These are phyloP conservation scores for Dillenia suffruticosa DNA, from an alignment of 164 flowering plant genomes.

Conservation along the genomic window DNA sequence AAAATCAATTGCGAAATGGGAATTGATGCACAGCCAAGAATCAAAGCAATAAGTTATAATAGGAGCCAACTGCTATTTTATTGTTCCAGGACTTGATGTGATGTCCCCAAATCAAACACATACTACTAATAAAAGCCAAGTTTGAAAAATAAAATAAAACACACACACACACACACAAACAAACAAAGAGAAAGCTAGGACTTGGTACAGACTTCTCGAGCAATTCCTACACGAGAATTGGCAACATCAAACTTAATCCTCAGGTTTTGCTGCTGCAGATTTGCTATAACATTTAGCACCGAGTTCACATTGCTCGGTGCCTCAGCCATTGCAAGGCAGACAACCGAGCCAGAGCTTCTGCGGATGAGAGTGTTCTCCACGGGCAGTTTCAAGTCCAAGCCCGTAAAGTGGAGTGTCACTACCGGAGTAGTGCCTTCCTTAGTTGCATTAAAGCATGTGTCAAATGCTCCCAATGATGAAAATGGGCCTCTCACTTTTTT, in stretches of 20 bases:
- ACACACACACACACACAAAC: too few relatives aligned
- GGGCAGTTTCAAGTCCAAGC: constrained; percentile 63
- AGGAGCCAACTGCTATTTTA: too few relatives aligned
- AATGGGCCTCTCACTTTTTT: constrained; percentile 49
- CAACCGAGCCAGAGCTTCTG: constrained; percentile 58
- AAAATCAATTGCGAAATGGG: too few relatives aligned
- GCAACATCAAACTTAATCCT: constrained; percentile 64
- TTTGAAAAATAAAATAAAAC: too few relatives aligned
- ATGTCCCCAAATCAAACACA: too few relatives aligned
- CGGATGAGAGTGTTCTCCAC: constrained; percentile 78
- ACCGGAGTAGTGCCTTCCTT: constrained; percentile 43
- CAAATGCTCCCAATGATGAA: constrained; percentile 69
- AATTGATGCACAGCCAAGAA: too few relatives aligned
- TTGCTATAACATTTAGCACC: constrained; percentile 78
- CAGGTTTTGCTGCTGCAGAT: constrained; percentile 84
- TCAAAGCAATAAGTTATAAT: too few relatives aligned
- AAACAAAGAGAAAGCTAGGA: neutral
- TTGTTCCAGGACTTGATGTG: too few relatives aligned
- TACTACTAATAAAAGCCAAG: too few relatives aligned
- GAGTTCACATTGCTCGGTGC: constrained; percentile 69
- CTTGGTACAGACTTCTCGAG: constrained; percentile 73
- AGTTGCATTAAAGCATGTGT: constrained; percentile 61
- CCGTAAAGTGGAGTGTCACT: constrained; percentile 61
- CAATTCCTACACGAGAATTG: constrained; percentile 72
- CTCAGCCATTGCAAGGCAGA: constrained; percentile 89